phyloP scores from a whole-genome alignment of 179 eudicot species.

The Gypsophila paniculata region DNA sequence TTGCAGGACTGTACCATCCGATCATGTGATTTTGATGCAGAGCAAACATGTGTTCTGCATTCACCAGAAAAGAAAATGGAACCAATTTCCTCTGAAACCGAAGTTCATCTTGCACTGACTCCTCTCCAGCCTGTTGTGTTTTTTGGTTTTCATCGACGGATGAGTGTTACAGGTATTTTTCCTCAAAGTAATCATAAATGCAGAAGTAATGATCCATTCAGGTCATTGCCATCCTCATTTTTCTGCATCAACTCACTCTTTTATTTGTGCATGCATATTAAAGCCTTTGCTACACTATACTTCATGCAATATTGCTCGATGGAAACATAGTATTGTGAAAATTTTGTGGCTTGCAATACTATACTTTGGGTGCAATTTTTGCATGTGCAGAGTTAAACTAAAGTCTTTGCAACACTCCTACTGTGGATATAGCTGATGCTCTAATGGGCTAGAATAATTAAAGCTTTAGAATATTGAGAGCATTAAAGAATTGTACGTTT shows the following conservation, averaged over 20 bases:
- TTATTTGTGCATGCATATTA: background rate
- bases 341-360: background rate
- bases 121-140: conserved; percentile 95
- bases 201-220: background rate
- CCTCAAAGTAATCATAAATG: background rate
- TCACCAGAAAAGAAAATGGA: conserved; percentile 95
- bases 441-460: background rate
- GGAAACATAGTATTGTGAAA: background rate
- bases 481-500: too few relatives aligned
- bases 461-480: too few relatives aligned
- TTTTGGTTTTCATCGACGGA: conserved; percentile 88
- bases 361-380: background rate
- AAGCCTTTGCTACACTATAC: too few relatives aligned
- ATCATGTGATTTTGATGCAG: conserved; percentile 94
- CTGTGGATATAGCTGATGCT: background rate
- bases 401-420: background rate
- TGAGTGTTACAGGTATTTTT: conserved; percentile 93
- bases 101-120: conserved; percentile 95
- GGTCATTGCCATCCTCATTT: conserved; percentile 6
- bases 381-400: background rate
- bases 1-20: conserved; percentile 91
- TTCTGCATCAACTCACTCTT: too few relatives aligned
- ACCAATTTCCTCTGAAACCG: conserved; percentile 75
- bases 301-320: too few relatives aligned
- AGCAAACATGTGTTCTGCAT: conserved; percentile 93